Conservation (phyloP, 805 yeast genomes). For the Ogataea zsoltii region DNA sequence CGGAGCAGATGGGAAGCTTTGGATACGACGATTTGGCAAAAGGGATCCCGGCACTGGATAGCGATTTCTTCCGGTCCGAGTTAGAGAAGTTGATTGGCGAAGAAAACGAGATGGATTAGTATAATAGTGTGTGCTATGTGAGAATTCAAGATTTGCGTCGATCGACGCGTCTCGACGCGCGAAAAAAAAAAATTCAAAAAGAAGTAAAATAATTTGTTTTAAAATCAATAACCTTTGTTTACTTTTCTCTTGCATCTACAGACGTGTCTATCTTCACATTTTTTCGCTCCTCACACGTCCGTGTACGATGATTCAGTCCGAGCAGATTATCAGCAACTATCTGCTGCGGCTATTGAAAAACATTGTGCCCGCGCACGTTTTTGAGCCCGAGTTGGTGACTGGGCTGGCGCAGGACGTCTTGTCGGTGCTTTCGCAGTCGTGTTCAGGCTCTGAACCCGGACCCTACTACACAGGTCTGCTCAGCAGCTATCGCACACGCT, state of each 20-base stretch:
- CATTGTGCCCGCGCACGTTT: conserved; percentile 14
- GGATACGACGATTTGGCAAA: conserved; percentile 49
- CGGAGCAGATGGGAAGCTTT: conserved; percentile 49
- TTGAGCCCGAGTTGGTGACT: conserved; percentile 13
- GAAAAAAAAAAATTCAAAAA: background rate
- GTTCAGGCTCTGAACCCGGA: conserved; percentile 2
- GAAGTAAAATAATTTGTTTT: background rate
- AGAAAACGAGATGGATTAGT: conserved; percentile 7
- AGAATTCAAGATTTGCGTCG: background rate
- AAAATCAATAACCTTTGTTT: conserved; percentile 1
- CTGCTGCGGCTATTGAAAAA: conserved; percentile 21
- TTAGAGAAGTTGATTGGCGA: conserved; percentile 29
- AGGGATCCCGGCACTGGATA: conserved; percentile 19
- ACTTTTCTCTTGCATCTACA: background rate
- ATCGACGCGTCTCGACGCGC: background rate
- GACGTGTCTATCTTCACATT: background rate
- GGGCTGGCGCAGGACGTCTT: conserved; percentile 16
- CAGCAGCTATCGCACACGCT: conserved; percentile 10
- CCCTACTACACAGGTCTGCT: conserved; percentile 8
- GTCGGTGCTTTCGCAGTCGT: conserved; percentile 13
- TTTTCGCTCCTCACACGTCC: background rate
- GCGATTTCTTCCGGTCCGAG: conserved; percentile 44
- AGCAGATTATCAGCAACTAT: conserved; percentile 23
- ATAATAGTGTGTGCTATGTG: too few species aligned
- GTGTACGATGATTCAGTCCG: conserved; percentile 20